These are phyloP conservation scores for Aureobasidium sp. DNA, from an alignment of 2,329 filamentous ascomycete species.

Conservation along the genomic window DNA sequence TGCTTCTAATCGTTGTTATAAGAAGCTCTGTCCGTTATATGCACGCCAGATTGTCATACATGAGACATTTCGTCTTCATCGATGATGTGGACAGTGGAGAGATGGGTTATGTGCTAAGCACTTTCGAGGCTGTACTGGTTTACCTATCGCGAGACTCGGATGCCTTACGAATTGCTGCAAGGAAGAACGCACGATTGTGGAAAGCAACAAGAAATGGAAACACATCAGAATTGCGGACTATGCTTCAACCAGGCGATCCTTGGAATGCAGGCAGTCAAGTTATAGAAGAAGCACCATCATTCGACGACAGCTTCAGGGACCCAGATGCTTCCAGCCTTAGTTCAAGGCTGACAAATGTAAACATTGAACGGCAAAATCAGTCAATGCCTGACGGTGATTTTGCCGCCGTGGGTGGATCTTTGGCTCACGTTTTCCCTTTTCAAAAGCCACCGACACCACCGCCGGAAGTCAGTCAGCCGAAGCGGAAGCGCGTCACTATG, in stretches of 20 bases:
- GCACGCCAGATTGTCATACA: conserved; percentile 84
- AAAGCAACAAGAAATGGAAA: conserved; percentile 74
- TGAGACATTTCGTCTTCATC: conserved; percentile 95
- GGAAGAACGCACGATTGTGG: conserved; percentile 80
- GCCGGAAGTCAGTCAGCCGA: conserved; percentile 34
- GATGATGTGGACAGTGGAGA: conserved; percentile 96
- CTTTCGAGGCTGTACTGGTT: conserved; percentile 85
- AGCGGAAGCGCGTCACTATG: conserved; percentile 75
- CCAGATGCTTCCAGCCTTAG: neutral
- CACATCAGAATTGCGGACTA: conserved; percentile 62
- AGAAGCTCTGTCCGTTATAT: conserved; percentile 79
- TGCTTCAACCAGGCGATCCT: conserved; percentile 59
- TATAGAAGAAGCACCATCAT: conserved; percentile 10
- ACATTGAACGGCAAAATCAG: conserved; percentile 1
- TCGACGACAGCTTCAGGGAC: neutral
- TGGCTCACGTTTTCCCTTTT: conserved; percentile 89
- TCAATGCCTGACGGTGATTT: conserved; percentile 18
- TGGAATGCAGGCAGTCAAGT: conserved; percentile 7
- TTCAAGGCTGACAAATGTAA: neutral
- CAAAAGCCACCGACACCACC: conserved; percentile 52
- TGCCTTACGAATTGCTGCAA: conserved; percentile 73
- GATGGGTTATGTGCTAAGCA: conserved; percentile 91
- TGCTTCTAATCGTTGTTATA: conserved; percentile 87
- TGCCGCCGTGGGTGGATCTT: conserved; percentile 31
- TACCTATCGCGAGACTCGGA: conserved; percentile 80